A percentile compares a stretch with the other conserved stretches of the same genome.
phyloP scores from a whole-genome alignment of 1,284 basidiomycete species.

The Sphaerobolus stellatus region DNA sequence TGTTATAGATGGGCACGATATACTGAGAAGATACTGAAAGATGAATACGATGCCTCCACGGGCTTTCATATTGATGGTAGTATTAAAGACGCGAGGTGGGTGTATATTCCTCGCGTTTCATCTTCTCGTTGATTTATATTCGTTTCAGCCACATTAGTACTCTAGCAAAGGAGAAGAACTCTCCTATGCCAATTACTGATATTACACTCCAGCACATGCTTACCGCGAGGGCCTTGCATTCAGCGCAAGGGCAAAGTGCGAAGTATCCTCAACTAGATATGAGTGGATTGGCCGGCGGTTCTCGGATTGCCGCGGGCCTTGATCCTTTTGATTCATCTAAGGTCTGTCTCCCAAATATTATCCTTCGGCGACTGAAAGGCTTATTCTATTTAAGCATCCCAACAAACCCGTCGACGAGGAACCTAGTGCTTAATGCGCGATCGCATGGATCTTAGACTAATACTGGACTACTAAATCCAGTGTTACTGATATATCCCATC shows the following conservation, averaged over 20 bases:
- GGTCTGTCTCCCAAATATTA: conserved; percentile 24
- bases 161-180: conserved; percentile 61
- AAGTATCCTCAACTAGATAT: conserved; percentile 63
- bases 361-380: neutral
- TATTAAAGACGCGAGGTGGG: conserved; percentile 74
- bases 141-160: conserved; percentile 56
- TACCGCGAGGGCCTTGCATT: conserved; percentile 70
- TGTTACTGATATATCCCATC: too few relatives aligned
- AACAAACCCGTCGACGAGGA: neutral
- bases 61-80: conserved; percentile 90
- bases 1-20: conserved; percentile 54
- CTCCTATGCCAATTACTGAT: conserved; percentile 81
- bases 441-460: neutral
- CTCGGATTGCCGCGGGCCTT: conserved; percentile 67
- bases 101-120: conserved; percentile 12
- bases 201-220: conserved; percentile 76
- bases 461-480: neutral
- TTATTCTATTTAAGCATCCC: neutral
- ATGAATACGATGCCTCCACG: conserved; percentile 72
- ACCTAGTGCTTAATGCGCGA: neutral
- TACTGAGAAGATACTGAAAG: conserved; percentile 64
- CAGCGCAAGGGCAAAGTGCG: conserved; percentile 45
- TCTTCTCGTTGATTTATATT: neutral
- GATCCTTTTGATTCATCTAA: conserved; percentile 55
- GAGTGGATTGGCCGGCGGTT: conserved; percentile 69